A percentile compares a stretch with the other conserved stretches of the same genome.
phyloP scores from a whole-genome alignment of 805 yeast genomes.

The Ogataea paraovalis region DNA sequence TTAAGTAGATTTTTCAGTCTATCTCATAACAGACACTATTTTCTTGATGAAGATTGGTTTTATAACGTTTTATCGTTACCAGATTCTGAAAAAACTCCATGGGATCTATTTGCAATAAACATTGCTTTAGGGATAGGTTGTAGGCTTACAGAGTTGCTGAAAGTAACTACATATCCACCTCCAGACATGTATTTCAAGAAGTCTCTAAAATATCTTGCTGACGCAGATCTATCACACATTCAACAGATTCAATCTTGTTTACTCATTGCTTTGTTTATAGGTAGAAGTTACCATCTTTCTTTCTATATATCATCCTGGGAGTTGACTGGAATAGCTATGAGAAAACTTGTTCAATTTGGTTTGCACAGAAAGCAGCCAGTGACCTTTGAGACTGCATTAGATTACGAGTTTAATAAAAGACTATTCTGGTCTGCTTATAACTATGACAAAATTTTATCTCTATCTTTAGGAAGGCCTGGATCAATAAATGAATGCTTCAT shows the following conservation, averaged over 20 bases:
- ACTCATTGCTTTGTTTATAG: slow-evolving; percentile 17
- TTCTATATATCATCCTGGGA: slow-evolving; percentile 22
- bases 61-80: slow-evolving; percentile 2
- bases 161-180: slow-evolving; percentile 16
- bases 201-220: slow-evolving; percentile 11
- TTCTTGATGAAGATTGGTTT: slow-evolving; percentile 13
- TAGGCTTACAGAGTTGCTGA: slow-evolving; percentile 15
- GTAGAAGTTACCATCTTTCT: slow-evolving; percentile 17
- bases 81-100: slow-evolving; percentile 9
- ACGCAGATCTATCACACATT: slow-evolving; percentile 8
- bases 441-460: slow-evolving; percentile 18
- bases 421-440: slow-evolving; percentile 22
- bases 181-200: slow-evolving; percentile 19
- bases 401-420: slow-evolving; percentile 20
- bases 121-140: slow-evolving; percentile 19
- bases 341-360: slow-evolving; percentile 20
- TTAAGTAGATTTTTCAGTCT: slow-evolving; percentile 14
- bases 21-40: slow-evolving; percentile 18
- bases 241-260: slow-evolving; percentile 24
- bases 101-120: slow-evolving; percentile 17
- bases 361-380: slow-evolving; percentile 17
- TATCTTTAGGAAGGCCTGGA: slow-evolving; percentile 23
- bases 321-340: slow-evolving; percentile 19
- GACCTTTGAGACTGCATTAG: slow-evolving; percentile 12
- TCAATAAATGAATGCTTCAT: slow-evolving; percentile 19